These are phyloP conservation scores for Fistulina hepatica DNA, from an alignment of 1,284 basidiomycete species.

Conservation along the genomic window DNA sequence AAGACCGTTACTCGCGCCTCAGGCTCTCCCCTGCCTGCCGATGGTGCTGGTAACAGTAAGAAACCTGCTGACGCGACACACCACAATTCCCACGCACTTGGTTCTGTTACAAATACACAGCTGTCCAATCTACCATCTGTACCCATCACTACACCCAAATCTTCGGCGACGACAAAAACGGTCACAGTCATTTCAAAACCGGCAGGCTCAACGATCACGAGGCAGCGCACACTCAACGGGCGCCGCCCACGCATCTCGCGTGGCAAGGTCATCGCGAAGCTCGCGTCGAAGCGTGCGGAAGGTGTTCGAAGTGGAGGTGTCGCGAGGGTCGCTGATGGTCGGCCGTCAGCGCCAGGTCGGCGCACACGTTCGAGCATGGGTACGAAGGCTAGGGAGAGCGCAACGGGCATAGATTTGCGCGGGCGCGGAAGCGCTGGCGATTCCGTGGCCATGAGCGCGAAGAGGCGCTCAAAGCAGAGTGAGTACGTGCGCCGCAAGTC, in stretches of 20 bases:
- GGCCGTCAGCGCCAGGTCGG: conserved; percentile 15
- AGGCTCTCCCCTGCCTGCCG: too few species aligned
- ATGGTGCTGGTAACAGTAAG: too few species aligned
- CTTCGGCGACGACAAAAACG: too few species aligned
- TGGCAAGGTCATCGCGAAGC: conserved; percentile 62
- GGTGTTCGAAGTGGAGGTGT: conserved; percentile 10
- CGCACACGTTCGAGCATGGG: conserved; percentile 49
- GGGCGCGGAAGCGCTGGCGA: conserved; percentile 23
- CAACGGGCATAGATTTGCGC: conserved; percentile 22
- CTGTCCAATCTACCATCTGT: conserved; percentile 24
- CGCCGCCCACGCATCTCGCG: conserved; percentile 68
- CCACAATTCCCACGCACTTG: conserved; percentile 23
- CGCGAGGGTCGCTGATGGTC: conserved; percentile 15
- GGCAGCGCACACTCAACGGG: conserved; percentile 15
- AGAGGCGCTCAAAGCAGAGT: conserved; percentile 56
- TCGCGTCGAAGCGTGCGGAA: conserved; percentile 53
- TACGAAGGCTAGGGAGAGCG: conserved; percentile 33
- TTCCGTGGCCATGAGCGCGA: conserved; percentile 42
- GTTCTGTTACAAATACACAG: conserved; percentile 36
- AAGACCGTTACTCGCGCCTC: conserved; percentile 29
- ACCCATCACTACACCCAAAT: conserved; percentile 2
- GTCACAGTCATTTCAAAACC: conserved; percentile 1
- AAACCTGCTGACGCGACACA: too few species aligned
- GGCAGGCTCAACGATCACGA: background rate
- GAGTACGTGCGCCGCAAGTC: conserved; percentile 47